These are phyloP conservation scores for Thalassiosira hispida DNA, from an alignment of 352 stramenopile genomes.

Conservation along the genomic window DNA sequence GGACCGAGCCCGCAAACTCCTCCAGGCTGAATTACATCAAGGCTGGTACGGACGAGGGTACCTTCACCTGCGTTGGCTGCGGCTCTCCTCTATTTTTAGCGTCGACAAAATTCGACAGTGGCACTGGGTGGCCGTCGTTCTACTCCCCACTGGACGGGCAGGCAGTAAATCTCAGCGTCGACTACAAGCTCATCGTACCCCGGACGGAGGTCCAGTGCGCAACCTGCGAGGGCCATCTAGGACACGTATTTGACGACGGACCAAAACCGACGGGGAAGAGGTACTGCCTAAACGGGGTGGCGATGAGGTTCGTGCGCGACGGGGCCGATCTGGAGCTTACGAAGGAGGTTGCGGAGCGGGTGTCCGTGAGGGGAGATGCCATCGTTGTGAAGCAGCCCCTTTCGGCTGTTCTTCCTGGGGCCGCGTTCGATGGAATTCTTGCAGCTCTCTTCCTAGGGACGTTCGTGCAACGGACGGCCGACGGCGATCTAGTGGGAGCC, in stretches of 20 bases:
- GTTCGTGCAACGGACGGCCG: too few relatives aligned
- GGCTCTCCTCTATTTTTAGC: slow-evolving; percentile 75
- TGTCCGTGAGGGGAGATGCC: too few relatives aligned
- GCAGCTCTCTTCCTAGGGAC: too few relatives aligned
- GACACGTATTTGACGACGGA: slow-evolving; percentile 71
- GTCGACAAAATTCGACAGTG: slow-evolving; percentile 82
- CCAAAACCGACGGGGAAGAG: slow-evolving; percentile 58
- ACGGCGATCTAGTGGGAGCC: too few relatives aligned
- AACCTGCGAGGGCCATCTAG: slow-evolving; percentile 59
- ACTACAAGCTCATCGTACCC: slow-evolving; percentile 47
- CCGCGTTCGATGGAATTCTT: too few relatives aligned
- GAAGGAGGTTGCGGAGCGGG: too few relatives aligned
- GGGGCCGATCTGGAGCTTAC: not conserved
- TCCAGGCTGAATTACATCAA: too few relatives aligned
- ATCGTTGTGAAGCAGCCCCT: too few relatives aligned
- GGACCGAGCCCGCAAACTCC: too few relatives aligned
- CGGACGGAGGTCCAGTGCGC: slow-evolving; percentile 53
- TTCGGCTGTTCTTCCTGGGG: too few relatives aligned
- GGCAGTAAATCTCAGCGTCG: too few relatives aligned
- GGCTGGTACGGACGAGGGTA: too few relatives aligned
- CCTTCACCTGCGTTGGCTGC: slow-evolving; percentile 83
- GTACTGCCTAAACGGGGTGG: slow-evolving; percentile 72
- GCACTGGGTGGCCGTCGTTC: slow-evolving; percentile 85
- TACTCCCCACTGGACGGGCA: not conserved
- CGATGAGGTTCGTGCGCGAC: slow-evolving; percentile 57